Evolutionary conservation across 768 basidiomycete genomes (phyloP), one percentile per base, ranked within the genome.

Genomic region (Suillus tomentosus): DNA sequence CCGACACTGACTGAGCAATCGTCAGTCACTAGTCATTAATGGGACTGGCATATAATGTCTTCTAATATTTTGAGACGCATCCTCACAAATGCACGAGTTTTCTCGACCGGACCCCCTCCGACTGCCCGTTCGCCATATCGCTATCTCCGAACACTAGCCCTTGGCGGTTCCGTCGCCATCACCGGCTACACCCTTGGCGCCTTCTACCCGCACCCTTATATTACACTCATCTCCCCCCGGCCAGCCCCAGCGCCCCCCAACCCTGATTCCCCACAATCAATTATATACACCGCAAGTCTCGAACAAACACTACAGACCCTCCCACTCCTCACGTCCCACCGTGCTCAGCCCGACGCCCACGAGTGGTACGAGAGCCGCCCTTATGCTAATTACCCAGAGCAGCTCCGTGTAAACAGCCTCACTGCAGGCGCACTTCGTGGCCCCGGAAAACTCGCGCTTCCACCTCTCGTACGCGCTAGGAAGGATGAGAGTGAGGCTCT

Each of bases 341-440:
- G 92, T 47, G 65, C 72, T 15, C 74, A 79, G 40, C 76, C 78
- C 3, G 86, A 87, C 62, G 78, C 83, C 0, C 75, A 79, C 36
- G 82, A 84, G 45, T 92, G 90, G 90, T 92, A 93, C 70, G 92
- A 91, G 74, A 80, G 82, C 24, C 85, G 94, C 58, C 94, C 94
- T 45, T 95, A 92, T 73, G 74, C 77, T 14, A 77, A 81, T 19
- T 85, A 87, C 34, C 88, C 94, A 0, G 89, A 89, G 64, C 87
- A 90, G 63, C 79, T 87, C 61, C 82, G 89, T 1, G 89, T 89
- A 62, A 95, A 99, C 76, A 91, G 86, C 65, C 79, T 99, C 57
- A 92, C 94, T 0, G 87, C 89, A 3, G 95, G 94, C 5, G 83
- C 94, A 1, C 80, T 99, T n/a, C 79, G 88, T 34, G 96, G 95